These are phyloP conservation scores for Leccinellum albellum DNA, from an alignment of 768 basidiomycete genomes.

Conservation along the genomic window DNA sequence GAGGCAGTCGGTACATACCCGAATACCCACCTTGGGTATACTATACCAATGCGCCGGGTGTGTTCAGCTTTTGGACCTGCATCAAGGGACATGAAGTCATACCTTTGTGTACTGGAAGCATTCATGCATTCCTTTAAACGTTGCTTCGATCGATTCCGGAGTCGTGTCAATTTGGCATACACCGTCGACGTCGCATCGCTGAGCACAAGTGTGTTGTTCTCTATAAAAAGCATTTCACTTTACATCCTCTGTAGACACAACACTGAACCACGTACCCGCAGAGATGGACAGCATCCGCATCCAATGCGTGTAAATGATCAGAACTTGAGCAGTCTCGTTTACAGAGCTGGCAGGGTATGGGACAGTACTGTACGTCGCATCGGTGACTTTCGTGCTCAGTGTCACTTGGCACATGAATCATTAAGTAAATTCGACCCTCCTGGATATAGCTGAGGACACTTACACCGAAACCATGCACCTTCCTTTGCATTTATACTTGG, in stretches of 20 bases:
- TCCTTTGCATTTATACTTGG: conserved; percentile 37
- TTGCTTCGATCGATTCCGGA: conserved; percentile 56
- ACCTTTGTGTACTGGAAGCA: conserved; percentile 65
- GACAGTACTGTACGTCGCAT: conserved; percentile 51
- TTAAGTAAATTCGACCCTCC: neutral
- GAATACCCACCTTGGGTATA: conserved; percentile 47
- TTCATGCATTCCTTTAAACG: conserved; percentile 56
- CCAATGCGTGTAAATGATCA: conserved; percentile 53
- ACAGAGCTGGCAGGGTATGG: conserved; percentile 52
- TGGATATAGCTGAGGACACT: neutral
- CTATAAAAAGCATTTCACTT: conserved; percentile 7
- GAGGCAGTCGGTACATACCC: neutral
- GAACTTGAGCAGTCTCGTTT: conserved; percentile 43
- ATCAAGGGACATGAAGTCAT: neutral
- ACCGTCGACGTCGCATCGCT: conserved; percentile 43
- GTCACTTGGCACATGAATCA: conserved; percentile 35
- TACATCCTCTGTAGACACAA: neutral
- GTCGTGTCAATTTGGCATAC: conserved; percentile 55
- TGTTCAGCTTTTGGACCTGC: neutral
- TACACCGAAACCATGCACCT: conserved; percentile 43
- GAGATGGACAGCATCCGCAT: conserved; percentile 41
- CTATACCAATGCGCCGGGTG: conserved; percentile 25
- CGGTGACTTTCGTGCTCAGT: conserved; percentile 43
- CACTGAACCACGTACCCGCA: conserved; percentile 45
- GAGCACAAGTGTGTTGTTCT: conserved; percentile 48